Evolutionary conservation across 2,329 filamentous ascomycete species (phyloP), one percentile per base, ranked within the genome.

Genomic region (Setomelanomma holmii): DNA sequence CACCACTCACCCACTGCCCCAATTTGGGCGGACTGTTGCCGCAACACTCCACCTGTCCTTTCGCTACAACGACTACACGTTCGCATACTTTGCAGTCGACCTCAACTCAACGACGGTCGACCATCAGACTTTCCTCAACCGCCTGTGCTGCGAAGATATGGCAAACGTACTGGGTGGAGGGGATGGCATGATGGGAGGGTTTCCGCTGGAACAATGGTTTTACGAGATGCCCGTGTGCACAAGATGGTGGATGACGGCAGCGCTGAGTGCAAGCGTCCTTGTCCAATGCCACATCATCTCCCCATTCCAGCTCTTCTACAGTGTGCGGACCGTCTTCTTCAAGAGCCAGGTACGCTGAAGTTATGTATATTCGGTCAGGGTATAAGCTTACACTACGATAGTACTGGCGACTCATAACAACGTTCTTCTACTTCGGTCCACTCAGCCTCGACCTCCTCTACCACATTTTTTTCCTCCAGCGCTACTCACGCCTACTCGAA

Each of bases 191-290:
- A 79, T 79, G 57, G 64, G 64, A 49, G 82, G 84, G 57, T 82
- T 96, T 69, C 95, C 93, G 36, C 83, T 99, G 6, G 95, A 98
- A 77, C 89, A 93, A 64, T 99, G 95, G 95, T 98, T 97, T 77
- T 97, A 91, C 84, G 95, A 99, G 76, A 97, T 97, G 89, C 95
- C 95, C 3, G 86, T 95, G 21, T 96, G 93, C 76, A 99, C 95
- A 33, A 83, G 95, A 56, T 96, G 90, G 88, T 99, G 95, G 95
- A 98, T 95, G 19, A 93, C 91, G 20, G 92, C 93, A 4, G 96
- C 93, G 0, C 87, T 98, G 36, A 80, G 91, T 51, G 95, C 89
- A 10, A 96, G 92, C 63, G 86, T 92, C 14, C 79, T 98, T 64
- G 92, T 98, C 4, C 95, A 98, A 76, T 98, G 92, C 77, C 87